A percentile compares a stretch with the other conserved stretches of the same genome.
These are phyloP conservation scores for Choiromyces venosus DNA, from an alignment of 495 filamentous ascomycete species.

Conservation along the genomic window DNA sequence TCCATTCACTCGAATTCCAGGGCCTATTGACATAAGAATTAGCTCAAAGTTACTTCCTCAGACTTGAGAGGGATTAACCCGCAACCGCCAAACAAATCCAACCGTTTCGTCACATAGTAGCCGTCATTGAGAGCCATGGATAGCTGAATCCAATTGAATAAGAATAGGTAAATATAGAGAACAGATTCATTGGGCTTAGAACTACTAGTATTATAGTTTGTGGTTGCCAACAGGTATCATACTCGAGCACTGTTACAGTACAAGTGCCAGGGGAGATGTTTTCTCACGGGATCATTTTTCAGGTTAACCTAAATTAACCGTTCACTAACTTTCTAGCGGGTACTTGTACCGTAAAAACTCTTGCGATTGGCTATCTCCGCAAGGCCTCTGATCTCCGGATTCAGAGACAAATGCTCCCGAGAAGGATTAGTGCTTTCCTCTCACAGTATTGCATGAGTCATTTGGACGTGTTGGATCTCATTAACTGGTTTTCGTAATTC, in stretches of 20 bases:
- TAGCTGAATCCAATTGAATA: not conserved
- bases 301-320: no score
- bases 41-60: not conserved
- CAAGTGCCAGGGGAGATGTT: no score
- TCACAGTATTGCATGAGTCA: no score
- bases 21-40: constrained; percentile 44
- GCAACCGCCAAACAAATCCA: constrained; percentile 48
- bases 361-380: no score
- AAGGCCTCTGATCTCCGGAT: no score
- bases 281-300: no score
- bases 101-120: not conserved
- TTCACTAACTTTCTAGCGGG: no score
- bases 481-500: no score
- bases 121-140: not conserved
- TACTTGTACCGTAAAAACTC: no score
- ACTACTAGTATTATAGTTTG: not conserved
- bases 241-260: not conserved
- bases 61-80: constrained; percentile 43
- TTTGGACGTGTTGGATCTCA: no score
- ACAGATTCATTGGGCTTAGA: not conserved
- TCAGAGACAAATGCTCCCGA: no score
- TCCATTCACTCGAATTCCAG: constrained; percentile 60
- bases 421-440: no score
- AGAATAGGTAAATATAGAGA: not conserved
- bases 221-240: not conserved